Conservation (phyloP, 768 basidiomycete species). For the Russula abietina region DNA sequence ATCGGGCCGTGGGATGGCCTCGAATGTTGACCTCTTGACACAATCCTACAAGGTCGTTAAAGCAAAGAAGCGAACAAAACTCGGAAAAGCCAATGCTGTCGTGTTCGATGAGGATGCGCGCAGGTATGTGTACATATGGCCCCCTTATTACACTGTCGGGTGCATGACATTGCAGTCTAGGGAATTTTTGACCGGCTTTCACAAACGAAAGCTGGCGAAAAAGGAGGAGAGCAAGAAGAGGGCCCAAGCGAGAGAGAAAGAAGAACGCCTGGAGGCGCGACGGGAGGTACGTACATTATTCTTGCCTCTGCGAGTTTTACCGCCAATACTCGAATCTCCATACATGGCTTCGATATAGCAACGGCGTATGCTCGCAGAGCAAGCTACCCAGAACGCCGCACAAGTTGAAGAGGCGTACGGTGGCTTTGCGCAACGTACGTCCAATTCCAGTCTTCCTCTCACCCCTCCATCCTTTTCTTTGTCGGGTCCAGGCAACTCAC, state of each 20-base stretch:
- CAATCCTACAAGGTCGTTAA: constrained; percentile 56
- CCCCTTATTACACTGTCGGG: neutral
- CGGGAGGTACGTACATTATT: constrained; percentile 54
- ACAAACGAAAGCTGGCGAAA: constrained; percentile 84
- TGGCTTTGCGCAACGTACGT: constrained; percentile 19
- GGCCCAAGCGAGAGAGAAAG: constrained; percentile 71
- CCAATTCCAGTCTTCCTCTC: neutral
- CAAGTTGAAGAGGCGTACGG: constrained; percentile 73
- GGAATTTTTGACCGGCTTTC: constrained; percentile 89
- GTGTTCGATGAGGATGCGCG: constrained; percentile 84
- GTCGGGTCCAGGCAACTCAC: neutral
- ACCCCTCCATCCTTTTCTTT: neutral
- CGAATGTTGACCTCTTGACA: constrained; percentile 54
- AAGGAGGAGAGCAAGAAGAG: constrained; percentile 68
- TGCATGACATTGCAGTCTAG: constrained; percentile 35
- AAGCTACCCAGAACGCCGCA: constrained; percentile 70
- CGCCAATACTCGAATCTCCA: neutral
- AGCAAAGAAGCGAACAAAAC: constrained; percentile 59
- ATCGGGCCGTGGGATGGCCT: constrained; percentile 25
- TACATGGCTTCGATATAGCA: constrained; percentile 43
- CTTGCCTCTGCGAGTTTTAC: neutral
- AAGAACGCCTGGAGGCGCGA: constrained; percentile 65
- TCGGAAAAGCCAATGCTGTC: constrained; percentile 68
- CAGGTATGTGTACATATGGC: constrained; percentile 30
- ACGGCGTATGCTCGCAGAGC: constrained; percentile 69